These are phyloP conservation scores for Russula dissimulans DNA, from an alignment of 768 basidiomycete species.

Conservation along the genomic window DNA sequence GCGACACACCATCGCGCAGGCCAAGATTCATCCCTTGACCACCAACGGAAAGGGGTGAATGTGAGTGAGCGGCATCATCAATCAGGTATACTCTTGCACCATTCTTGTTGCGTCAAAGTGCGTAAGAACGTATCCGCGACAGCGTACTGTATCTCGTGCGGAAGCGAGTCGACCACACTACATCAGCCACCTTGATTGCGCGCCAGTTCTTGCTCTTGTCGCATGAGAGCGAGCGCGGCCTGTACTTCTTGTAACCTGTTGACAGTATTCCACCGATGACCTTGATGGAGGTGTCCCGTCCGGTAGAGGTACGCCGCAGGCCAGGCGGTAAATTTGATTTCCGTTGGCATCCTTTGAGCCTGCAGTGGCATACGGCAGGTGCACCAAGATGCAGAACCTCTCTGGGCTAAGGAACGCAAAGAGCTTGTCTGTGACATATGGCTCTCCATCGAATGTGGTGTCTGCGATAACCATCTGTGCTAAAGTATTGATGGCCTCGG, in stretches of 20 bases:
- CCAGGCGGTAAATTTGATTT: conserved; percentile 33
- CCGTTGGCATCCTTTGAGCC: conserved; percentile 16
- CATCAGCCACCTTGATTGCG: conserved; percentile 25
- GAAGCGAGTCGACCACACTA: conserved; percentile 41
- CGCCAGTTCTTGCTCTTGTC: conserved; percentile 28
- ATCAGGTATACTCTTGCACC: conserved; percentile 23
- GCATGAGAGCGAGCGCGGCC: conserved; percentile 29
- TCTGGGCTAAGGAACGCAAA: conserved; percentile 25
- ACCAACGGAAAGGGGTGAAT: conserved; percentile 43
- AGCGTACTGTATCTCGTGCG: conserved; percentile 36
- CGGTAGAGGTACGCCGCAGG: conserved; percentile 29
- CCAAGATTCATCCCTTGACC: conserved; percentile 56
- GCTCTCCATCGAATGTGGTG: conserved; percentile 29
- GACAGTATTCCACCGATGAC: conserved; percentile 35
- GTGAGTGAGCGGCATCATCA: conserved; percentile 42
- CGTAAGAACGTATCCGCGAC: conserved; percentile 34
- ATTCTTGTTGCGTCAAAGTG: conserved; percentile 19
- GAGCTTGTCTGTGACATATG: conserved; percentile 21
- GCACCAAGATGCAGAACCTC: conserved; percentile 31
- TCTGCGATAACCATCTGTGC: conserved; percentile 40
- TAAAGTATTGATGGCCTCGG: conserved; percentile 25
- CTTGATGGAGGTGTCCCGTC: conserved; percentile 30
- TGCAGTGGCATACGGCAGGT: conserved; percentile 28
- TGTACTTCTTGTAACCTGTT: conserved; percentile 33
- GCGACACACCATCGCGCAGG: conserved; percentile 41